phyloP scores from a whole-genome alignment of 2,329 filamentous ascomycete genomes.

The Aspergillus tubingensis region DNA sequence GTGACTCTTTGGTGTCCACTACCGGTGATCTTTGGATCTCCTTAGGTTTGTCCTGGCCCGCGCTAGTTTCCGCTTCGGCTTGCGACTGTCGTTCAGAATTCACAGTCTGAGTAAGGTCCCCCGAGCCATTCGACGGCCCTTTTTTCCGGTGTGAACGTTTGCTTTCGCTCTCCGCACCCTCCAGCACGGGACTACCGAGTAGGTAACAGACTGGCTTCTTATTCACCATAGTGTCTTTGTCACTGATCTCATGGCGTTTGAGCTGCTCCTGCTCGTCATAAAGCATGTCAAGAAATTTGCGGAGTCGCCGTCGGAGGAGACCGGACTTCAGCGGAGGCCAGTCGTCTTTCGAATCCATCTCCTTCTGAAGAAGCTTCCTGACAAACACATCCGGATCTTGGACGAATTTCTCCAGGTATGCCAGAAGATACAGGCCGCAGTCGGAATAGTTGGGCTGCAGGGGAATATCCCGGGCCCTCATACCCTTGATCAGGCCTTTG shows the following conservation, averaged over 20 bases:
- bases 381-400: conserved; percentile 71
- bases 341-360: conserved; percentile 59
- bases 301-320: conserved; percentile 65
- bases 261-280: conserved; percentile 58
- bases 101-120: not conserved
- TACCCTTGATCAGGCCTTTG: conserved; percentile 54
- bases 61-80: not conserved
- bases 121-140: not conserved
- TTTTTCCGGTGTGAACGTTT: not conserved
- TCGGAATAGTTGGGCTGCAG: conserved; percentile 82
- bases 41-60: not conserved
- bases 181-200: conserved; percentile 22
- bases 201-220: conserved; percentile 35
- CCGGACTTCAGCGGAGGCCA: conserved; percentile 59
- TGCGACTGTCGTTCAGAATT: not conserved
- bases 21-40: not conserved
- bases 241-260: conserved; percentile 38
- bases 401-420: conserved; percentile 81
- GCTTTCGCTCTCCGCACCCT: not conserved
- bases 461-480: conserved; percentile 75
- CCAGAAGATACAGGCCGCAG: conserved; percentile 83
- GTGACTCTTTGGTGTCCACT: not conserved
- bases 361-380: conserved; percentile 63
- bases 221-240: conserved; percentile 36
- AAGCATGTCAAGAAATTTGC: conserved; percentile 65